Evolutionary conservation across 2,329 filamentous ascomycete species (phyloP), one percentile per base, ranked within the genome.

Genomic region (Penicillium italicum): DNA sequence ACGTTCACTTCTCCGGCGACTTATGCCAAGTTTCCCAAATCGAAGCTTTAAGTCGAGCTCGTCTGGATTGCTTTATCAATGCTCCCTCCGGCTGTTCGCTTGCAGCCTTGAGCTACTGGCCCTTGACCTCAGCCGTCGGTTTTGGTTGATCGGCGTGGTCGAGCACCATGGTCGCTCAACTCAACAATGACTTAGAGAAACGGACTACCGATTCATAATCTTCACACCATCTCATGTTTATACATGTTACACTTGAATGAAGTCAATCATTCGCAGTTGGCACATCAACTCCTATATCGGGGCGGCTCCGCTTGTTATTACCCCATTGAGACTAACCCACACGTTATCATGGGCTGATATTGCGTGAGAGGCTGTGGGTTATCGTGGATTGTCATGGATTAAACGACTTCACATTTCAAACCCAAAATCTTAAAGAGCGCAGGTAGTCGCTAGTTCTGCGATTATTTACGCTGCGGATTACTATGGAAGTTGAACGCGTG

Each of bases 401-500:
- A n/a, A n/a, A 18, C 34, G 14, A 37, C 34, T 37, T 37, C 34
- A 11, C 34, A 18, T 37, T 18, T 9, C 34, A 18, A 37, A 18
- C 8, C 5, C 5, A 3, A 37, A 18, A 11, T 18, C n/a, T 18
- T 37, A 18, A 18, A 37, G 34, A 11, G 34, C 2, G 9, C 34
- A 18, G n/a, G 4, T 37, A 1, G n/a, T 18, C 34, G 34, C n/a
- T 37, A 18, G 4, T 18, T 37, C 11, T 37, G 18, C 5, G n/a
- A 37, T 37, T 20, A 6, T 38, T 38, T 20, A 3, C 18, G 3
- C 24, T 24, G 14, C 37, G 6, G 22, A 40, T 14, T 3, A 38
- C 7, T 10, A 57, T 60, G 56, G 11, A 50, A 37, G 43, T 58
- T 12, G 34, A 54, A 51, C 53, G 53, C 5, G 40, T 58, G 18